These are phyloP conservation scores for Peronospora belbahrii DNA, from an alignment of 352 stramenopile species.

Conservation along the genomic window DNA sequence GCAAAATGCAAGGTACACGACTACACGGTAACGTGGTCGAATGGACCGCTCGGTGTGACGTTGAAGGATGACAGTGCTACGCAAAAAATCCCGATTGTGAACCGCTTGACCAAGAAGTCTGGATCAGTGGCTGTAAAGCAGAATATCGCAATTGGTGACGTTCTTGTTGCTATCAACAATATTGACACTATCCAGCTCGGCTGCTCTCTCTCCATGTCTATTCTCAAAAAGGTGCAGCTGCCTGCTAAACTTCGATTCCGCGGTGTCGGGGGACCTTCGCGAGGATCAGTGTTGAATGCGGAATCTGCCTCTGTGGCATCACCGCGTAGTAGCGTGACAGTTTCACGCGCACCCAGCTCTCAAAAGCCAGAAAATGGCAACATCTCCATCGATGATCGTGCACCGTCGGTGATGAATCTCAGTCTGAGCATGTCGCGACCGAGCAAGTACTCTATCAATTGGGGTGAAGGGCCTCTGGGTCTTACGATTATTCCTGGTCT, in stretches of 20 bases:
- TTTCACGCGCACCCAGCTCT: conserved; percentile 19
- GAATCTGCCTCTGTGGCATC: conserved; percentile 8
- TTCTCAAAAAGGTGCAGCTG: conserved; percentile 84
- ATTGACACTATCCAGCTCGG: conserved; percentile 85
- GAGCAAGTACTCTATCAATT: conserved; percentile 67
- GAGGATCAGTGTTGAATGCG: conserved; percentile 15
- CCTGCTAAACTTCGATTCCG: conserved; percentile 79
- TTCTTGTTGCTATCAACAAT: conserved; percentile 85
- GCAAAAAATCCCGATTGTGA: conserved; percentile 83
- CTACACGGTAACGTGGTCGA: conserved; percentile 83
- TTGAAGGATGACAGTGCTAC: conserved; percentile 80
- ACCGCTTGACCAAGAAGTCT: conserved; percentile 79
- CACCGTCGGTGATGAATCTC: conserved; percentile 31
- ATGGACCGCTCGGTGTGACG: conserved; percentile 77
- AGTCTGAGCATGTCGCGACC: conserved; percentile 53
- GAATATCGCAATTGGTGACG: conserved; percentile 82
- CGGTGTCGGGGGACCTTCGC: conserved; percentile 56
- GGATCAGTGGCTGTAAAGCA: conserved; percentile 83
- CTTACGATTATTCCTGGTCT: conserved; percentile 82
- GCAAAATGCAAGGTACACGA: conserved; percentile 69
- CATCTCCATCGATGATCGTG: conserved; percentile 15
- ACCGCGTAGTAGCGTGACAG: conserved; percentile 17
- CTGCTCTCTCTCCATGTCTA: conserved; percentile 84
- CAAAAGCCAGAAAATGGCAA: conserved; percentile 14
- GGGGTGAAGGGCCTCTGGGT: conserved; percentile 69